These are phyloP conservation scores for Arthrobotrys iridis DNA, from an alignment of 2,329 filamentous ascomycete species.

Conservation along the genomic window DNA sequence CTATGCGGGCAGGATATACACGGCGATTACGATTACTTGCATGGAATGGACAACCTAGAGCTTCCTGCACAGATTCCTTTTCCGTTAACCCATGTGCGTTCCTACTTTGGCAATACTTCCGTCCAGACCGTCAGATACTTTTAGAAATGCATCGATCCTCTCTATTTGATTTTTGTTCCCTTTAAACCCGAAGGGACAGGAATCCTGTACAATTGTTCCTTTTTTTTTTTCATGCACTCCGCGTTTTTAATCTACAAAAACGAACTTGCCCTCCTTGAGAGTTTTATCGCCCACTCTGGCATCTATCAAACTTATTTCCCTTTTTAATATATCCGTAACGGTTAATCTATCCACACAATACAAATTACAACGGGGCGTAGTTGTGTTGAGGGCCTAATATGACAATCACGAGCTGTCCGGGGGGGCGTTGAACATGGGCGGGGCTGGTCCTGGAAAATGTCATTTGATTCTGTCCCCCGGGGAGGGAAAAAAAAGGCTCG, in stretches of 20 bases:
- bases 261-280: neutral
- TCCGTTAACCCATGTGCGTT: neutral
- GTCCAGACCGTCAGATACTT: neutral
- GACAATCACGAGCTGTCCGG: slow-evolving; percentile 1
- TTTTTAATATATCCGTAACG: slow-evolving; percentile 42
- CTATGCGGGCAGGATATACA: neutral
- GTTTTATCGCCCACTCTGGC: neutral
- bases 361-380: slow-evolving; percentile 21
- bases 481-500: neutral
- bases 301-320: slow-evolving; percentile 12
- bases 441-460: neutral
- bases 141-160: too few relatives aligned
- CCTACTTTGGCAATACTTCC: slow-evolving; percentile 16
- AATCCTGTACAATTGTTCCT: neutral
- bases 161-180: neutral
- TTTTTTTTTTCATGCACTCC: slow-evolving; percentile 21
- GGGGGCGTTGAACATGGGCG: neutral
- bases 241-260: slow-evolving; percentile 27
- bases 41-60: neutral
- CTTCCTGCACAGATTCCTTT: neutral
- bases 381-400: slow-evolving; percentile 39
- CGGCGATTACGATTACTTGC: neutral
- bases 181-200: neutral
- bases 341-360: slow-evolving; percentile 5
- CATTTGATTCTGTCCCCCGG: neutral